These are phyloP conservation scores for Kwoniella europaea DNA, from an alignment of 768 basidiomycete genomes.

Conservation along the genomic window DNA sequence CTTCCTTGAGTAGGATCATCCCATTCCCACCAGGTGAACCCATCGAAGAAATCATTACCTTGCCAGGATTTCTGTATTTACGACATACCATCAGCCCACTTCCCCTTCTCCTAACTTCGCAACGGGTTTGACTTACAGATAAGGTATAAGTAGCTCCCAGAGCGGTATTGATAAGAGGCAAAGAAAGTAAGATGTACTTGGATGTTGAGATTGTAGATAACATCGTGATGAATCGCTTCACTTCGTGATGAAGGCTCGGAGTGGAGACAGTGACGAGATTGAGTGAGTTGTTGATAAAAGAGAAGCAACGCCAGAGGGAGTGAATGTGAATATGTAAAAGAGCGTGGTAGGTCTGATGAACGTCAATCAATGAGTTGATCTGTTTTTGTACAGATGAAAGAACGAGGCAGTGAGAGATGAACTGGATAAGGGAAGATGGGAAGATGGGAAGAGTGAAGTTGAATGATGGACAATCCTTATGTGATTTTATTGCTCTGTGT, in stretches of 20 bases:
- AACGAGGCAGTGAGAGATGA: no score
- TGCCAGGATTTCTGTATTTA: constrained; percentile 15
- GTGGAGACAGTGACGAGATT: not conserved
- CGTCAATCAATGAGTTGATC: no score
- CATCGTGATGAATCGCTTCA: not conserved
- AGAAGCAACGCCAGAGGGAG: not conserved
- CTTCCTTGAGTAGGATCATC: constrained; percentile 28
- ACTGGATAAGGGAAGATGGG: no score
- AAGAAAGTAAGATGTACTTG: not conserved
- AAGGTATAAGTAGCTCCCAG: constrained; percentile 11
- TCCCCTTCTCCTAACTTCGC: no score
- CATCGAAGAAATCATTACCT: constrained; percentile 25
- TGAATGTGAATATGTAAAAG: constrained; percentile 20
- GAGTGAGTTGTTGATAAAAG: not conserved
- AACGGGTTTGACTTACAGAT: no score
- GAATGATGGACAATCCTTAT: no score
- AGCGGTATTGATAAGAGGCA: constrained; percentile 6
- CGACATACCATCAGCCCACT: not conserved
- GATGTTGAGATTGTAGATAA: not conserved
- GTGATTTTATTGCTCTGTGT: no score
- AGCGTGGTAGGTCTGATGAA: not conserved
- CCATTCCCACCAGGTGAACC: constrained; percentile 19
- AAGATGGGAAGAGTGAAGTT: no score
- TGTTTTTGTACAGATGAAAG: no score
- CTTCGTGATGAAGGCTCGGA: not conserved